A percentile compares a stretch with the other conserved stretches of the same genome.
These are phyloP conservation scores for Candida nonsorbophila DNA, from an alignment of 805 yeast genomes.

Conservation along the genomic window DNA sequence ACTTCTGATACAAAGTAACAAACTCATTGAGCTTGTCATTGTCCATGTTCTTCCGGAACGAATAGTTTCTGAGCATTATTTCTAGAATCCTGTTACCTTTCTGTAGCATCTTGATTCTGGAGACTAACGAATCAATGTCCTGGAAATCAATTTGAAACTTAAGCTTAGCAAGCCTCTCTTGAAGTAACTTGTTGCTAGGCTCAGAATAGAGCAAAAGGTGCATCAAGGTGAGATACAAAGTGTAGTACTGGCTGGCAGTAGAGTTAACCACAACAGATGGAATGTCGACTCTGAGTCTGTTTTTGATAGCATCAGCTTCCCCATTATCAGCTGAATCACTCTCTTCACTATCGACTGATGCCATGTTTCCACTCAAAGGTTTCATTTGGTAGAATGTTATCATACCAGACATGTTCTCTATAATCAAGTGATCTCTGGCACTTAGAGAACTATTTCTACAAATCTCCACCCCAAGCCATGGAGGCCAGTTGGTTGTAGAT, in stretches of 20 bases:
- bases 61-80: slow-evolving; percentile 41
- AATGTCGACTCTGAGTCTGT: slow-evolving; percentile 56
- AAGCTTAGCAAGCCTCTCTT: slow-evolving; percentile 59
- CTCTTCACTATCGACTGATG: slow-evolving; percentile 1
- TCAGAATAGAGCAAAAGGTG: slow-evolving; percentile 69
- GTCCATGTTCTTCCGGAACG: slow-evolving; percentile 42
- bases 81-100: slow-evolving; percentile 37
- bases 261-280: slow-evolving; percentile 65
- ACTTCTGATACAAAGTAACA: slow-evolving; percentile 26
- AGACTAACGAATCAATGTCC: slow-evolving; percentile 46
- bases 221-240: slow-evolving; percentile 57
- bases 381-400: slow-evolving; percentile 47
- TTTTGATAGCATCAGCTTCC: slow-evolving; percentile 4
- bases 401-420: slow-evolving; percentile 60
- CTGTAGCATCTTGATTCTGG: slow-evolving; percentile 46
- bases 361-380: slow-evolving; percentile 16
- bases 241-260: slow-evolving; percentile 68
- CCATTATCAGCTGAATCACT: slow-evolving; percentile 2
- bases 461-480: slow-evolving; percentile 77
- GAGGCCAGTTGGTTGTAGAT: slow-evolving; percentile 69
- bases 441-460: slow-evolving; percentile 42
- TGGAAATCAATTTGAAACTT: slow-evolving; percentile 66
- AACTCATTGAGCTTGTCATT: slow-evolving; percentile 45
- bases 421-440: slow-evolving; percentile 44
- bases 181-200: slow-evolving; percentile 55